Evolutionary conservation across 441 rosid genomes (phyloP).

Genomic region (Viola pubescens): DNA sequence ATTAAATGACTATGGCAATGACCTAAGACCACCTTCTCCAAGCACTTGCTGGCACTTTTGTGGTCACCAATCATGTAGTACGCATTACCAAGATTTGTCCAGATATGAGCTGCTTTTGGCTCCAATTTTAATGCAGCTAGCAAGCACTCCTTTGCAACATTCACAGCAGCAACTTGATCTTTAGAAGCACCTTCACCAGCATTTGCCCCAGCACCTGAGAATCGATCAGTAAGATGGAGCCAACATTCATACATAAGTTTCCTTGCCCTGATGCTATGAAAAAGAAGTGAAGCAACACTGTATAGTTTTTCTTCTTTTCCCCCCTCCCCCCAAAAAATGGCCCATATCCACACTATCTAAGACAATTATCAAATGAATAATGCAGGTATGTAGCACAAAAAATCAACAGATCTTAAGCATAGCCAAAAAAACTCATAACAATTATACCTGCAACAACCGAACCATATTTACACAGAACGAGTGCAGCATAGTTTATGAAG

Average conservation of each 20-base stretch:
- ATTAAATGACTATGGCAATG: constrained; percentile 38
- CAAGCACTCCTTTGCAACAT: constrained; percentile 81
- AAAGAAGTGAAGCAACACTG: too few relatives aligned
- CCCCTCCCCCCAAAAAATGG: too few relatives aligned
- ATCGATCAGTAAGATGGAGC: neutral
- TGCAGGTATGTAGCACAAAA: neutral
- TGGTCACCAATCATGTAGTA: constrained; percentile 67
- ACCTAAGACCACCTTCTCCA: constrained; percentile 94
- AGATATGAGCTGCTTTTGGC: constrained; percentile 74
- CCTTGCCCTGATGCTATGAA: too few relatives aligned
- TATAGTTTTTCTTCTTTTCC: too few relatives aligned
- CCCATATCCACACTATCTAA: too few relatives aligned
- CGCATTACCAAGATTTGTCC: constrained; percentile 86
- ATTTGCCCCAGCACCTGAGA: constrained; percentile 79
- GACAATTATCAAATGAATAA: constrained; percentile 1
- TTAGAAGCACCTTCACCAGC: constrained; percentile 49
- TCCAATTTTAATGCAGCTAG: constrained; percentile 67
- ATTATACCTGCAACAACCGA: constrained; percentile 64
- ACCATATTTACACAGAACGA: constrained; percentile 71
- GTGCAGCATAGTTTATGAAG: constrained; percentile 66
- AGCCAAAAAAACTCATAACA: constrained; percentile 5
- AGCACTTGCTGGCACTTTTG: constrained; percentile 81
- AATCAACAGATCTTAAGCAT: constrained; percentile 7
- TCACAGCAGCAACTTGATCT: constrained; percentile 50
- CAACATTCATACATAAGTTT: too few relatives aligned